These are phyloP conservation scores for Epichloe baconii DNA, from an alignment of 2,329 filamentous ascomycete species.

Conservation along the genomic window DNA sequence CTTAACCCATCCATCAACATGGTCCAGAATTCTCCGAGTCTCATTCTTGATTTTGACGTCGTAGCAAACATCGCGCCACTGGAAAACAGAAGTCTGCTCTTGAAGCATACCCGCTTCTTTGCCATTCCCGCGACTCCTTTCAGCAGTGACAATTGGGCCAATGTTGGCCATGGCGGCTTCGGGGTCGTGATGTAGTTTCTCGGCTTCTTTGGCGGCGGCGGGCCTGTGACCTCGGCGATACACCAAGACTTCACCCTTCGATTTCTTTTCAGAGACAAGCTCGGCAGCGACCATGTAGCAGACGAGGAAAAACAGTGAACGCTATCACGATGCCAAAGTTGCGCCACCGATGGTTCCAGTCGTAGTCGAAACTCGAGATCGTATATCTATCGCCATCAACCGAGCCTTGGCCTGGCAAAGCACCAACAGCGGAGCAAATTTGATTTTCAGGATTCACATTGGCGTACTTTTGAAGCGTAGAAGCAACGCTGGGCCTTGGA, in stretches of 20 bases:
- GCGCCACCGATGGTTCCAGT: slow-evolving; percentile 48
- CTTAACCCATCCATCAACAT: slow-evolving; percentile 89
- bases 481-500: slow-evolving; percentile 1
- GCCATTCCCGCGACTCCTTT: slow-evolving; percentile 22
- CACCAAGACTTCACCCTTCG: slow-evolving; percentile 64
- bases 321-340: slow-evolving; percentile 58
- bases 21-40: slow-evolving; percentile 61
- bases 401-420: slow-evolving; percentile 33
- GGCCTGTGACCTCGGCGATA: slow-evolving; percentile 59
- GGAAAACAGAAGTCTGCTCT: slow-evolving; percentile 63
- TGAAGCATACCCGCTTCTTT: slow-evolving; percentile 30
- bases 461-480: slow-evolving; percentile 10
- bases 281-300: slow-evolving; percentile 54
- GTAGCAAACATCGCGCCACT: slow-evolving; percentile 75
- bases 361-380: slow-evolving; percentile 41
- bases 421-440: slow-evolving; percentile 48
- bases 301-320: slow-evolving; percentile 47
- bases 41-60: slow-evolving; percentile 68
- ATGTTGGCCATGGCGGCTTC: slow-evolving; percentile 38
- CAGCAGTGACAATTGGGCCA: slow-evolving; percentile 35
- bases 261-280: slow-evolving; percentile 51
- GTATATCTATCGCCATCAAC: slow-evolving; percentile 50
- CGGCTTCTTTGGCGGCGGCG: slow-evolving; percentile 41
- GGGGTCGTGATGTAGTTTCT: slow-evolving; percentile 49
- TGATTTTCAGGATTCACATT: slow-evolving; percentile 25